Base-by-base conservation (phyloP, 345 rosid species). In the Chamaenerion angustifolium region DNA sequence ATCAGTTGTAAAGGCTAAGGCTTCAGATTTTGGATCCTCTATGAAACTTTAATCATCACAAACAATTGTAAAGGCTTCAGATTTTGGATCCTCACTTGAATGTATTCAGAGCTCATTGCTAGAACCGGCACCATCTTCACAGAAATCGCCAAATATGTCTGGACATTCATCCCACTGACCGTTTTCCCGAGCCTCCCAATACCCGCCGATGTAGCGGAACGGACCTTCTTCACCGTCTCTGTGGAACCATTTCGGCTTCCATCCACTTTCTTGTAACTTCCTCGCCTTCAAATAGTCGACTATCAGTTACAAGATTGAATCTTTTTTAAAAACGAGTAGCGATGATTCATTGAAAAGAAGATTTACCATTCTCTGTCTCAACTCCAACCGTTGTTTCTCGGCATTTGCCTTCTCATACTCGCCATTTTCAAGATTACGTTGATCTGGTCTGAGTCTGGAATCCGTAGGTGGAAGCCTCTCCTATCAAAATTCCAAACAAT, bases 391-490 rank as follows among this genome's bases (percentile, higher is more conserved):
- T 43, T 82, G 96, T 59, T 92, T 92, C 81, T 87, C 98, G 4
- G 63, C 74, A 59, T 92, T 87, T 48, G 96, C 96, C 76, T 75
- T 82, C 58, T 84, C 96, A 66, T 92, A 92, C 66, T 92, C 98
- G 40, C 98, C 98, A 40, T 92, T 92, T 80, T 92, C 98, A 56
- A 87, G 68, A 71, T 84, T 90, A 35, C 95, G 72, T 64, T 92
- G 98, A 72, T 92, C 96, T 54, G 98, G 98, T 63, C 98, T 70
- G 14, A 87, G 89, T 69, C 96, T 76, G 41, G 95, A 92, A 73
- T 92, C 96, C 46, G 98, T 92, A 5, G 94, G 96, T 11, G 96
- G 98, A 44, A 92, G 93, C 66, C 74, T 87, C 82, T 87, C 4
- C 37, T 31, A 31, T 31, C 37, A 31, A 8, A 31, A 31, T 31